Conservation (phyloP, 129 eudicot species). For the Kitagawia praeruptora region DNA sequence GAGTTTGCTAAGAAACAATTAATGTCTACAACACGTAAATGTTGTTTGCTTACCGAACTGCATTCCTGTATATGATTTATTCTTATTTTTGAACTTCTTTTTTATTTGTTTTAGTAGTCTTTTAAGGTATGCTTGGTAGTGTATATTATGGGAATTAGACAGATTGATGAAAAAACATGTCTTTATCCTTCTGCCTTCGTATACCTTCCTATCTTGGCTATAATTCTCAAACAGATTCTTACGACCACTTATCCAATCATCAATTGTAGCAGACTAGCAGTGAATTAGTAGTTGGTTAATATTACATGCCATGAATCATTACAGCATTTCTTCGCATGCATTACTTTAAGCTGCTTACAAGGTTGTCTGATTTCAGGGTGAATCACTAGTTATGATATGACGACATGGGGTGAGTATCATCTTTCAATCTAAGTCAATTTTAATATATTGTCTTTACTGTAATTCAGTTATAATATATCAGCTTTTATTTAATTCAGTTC, state of each 20-base stretch:
- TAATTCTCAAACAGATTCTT: not conserved
- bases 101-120: not conserved
- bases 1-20: not conserved
- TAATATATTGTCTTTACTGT: not conserved
- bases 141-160: not conserved
- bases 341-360: not conserved
- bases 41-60: not conserved
- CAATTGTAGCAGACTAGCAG: not conserved
- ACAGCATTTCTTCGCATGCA: not conserved
- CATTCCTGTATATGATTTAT: not conserved
- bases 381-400: conserved; percentile 95
- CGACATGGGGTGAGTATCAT: conserved; percentile 79
- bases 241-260: not conserved
- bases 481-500: not conserved
- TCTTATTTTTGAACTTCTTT: not conserved
- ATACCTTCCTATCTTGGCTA: not conserved
- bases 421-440: not conserved
- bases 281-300: not conserved
- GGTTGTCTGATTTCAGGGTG: conserved; percentile 15
- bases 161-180: not conserved
- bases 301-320: not conserved
- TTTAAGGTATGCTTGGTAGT: not conserved
- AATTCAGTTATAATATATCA: too few species aligned
- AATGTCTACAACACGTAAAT: not conserved
- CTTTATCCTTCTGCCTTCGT: not conserved